Percentiles rank a stretch among this genome's conserved stretches.
Evolutionary conservation across 495 filamentous ascomycete species (phyloP).

Genomic region (Aspergillus kassunensis): DNA sequence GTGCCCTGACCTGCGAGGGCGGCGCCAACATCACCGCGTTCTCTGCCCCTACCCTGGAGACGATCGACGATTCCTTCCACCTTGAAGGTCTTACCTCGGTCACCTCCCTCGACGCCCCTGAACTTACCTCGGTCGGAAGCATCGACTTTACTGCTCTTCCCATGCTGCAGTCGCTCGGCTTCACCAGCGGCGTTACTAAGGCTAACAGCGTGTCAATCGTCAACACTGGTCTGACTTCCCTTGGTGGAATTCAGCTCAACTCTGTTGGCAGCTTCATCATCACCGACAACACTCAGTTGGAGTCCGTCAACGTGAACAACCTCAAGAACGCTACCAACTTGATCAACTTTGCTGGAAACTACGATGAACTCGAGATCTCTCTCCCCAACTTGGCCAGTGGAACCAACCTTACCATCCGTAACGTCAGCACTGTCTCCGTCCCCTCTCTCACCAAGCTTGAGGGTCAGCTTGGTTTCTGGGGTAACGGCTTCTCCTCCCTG

Average conservation of each 20-base stretch:
- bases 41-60: slow-evolving; percentile 42
- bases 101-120: slow-evolving; percentile 55
- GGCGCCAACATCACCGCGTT: slow-evolving; percentile 56
- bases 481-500: slow-evolving; percentile 67
- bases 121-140: slow-evolving; percentile 56
- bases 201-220: slow-evolving; percentile 65
- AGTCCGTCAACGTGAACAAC: slow-evolving; percentile 63
- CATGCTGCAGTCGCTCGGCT: slow-evolving; percentile 60
- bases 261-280: slow-evolving; percentile 61
- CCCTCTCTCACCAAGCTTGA: slow-evolving; percentile 76
- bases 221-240: slow-evolving; percentile 72
- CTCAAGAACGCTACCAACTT: slow-evolving; percentile 61
- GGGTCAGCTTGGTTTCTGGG: slow-evolving; percentile 78
- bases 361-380: slow-evolving; percentile 56
- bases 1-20: slow-evolving; percentile 60
- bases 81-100: slow-evolving; percentile 64
- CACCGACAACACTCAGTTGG: slow-evolving; percentile 74
- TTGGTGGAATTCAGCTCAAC: slow-evolving; percentile 74
- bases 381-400: slow-evolving; percentile 77
- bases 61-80: slow-evolving; percentile 60
- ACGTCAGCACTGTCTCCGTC: slow-evolving; percentile 67
- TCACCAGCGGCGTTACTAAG: slow-evolving; percentile 59
- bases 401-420: slow-evolving; percentile 82
- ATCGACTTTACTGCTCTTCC: slow-evolving; percentile 74
- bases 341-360: slow-evolving; percentile 58